Evolutionary conservation across 345 rosid genomes (phyloP).

Genomic region (Lumnitzera littorea): DNA sequence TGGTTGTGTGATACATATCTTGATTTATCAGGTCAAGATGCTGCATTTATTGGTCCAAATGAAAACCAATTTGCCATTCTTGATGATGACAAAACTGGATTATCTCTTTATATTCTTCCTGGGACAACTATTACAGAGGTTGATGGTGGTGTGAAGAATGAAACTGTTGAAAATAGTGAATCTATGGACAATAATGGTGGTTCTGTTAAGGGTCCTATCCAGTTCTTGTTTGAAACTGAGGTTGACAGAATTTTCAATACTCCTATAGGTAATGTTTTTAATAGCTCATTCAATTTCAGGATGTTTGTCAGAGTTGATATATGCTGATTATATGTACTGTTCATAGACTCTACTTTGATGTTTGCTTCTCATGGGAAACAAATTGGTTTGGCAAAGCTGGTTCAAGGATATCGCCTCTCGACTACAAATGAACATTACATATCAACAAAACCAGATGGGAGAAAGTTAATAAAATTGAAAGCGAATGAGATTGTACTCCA

Average conservation of each 20-base stretch:
- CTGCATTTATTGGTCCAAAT: constrained; percentile 78
- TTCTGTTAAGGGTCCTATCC: constrained; percentile 70
- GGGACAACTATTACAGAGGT: constrained; percentile 54
- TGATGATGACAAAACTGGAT: constrained; percentile 86
- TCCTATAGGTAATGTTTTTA: constrained; percentile 57
- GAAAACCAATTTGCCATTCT: constrained; percentile 92
- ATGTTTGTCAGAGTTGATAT: too few relatives aligned
- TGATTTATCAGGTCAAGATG: constrained; percentile 50
- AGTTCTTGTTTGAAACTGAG: constrained; percentile 86
- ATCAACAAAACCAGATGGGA: constrained; percentile 78
- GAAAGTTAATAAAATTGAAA: constrained; percentile 77
- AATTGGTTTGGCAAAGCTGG: constrained; percentile 79
- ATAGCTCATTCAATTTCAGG: too few relatives aligned
- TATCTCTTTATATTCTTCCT: constrained; percentile 64
- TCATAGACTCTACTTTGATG: constrained; percentile 84
- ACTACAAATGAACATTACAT: constrained; percentile 77
- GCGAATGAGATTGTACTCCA: constrained; percentile 76
- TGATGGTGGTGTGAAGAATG: constrained; percentile 26
- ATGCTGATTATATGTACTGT: too few relatives aligned
- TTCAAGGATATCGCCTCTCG: constrained; percentile 70
- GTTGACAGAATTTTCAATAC: constrained; percentile 89
- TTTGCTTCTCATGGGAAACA: constrained; percentile 79
- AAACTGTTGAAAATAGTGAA: constrained; percentile 37
- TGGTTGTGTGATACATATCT: not conserved
- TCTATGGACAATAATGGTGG: constrained; percentile 47